Evolutionary conservation across 768 basidiomycete genomes (phyloP).

Genomic region (Rhodotorula graminis): DNA sequence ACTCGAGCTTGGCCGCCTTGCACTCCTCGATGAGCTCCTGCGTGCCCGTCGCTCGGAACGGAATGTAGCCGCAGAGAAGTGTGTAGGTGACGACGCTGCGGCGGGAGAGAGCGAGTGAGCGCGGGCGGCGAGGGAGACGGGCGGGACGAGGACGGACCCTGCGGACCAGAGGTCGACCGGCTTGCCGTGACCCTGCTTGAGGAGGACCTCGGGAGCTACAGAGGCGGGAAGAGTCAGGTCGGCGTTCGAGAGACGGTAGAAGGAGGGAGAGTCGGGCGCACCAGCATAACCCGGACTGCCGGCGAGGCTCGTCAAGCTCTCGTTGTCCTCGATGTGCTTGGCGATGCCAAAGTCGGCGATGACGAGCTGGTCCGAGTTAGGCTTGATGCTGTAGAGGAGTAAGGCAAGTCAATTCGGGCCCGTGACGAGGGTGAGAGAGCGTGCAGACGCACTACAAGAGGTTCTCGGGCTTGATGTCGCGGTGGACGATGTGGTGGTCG

Average conservation of each 20-base stretch:
- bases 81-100: slow-evolving; percentile 87
- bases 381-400: background rate
- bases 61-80: slow-evolving; percentile 77
- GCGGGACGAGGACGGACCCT: slow-evolving; percentile 56
- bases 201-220: slow-evolving; percentile 68
- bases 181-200: slow-evolving; percentile 63
- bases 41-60: slow-evolving; percentile 79
- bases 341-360: slow-evolving; percentile 94
- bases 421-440: background rate
- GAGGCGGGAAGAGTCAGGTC: slow-evolving; percentile 57
- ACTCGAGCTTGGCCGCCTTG: slow-evolving; percentile 75
- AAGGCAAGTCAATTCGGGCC: too few species aligned
- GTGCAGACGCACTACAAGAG: slow-evolving; percentile 55
- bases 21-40: slow-evolving; percentile 75
- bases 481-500: slow-evolving; percentile 85
- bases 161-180: slow-evolving; percentile 91
- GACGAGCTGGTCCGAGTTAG: slow-evolving; percentile 74
- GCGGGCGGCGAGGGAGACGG: background rate
- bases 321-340: slow-evolving; percentile 45
- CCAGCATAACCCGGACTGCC: slow-evolving; percentile 43
- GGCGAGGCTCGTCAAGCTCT: slow-evolving; percentile 44
- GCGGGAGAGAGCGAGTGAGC: background rate
- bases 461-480: slow-evolving; percentile 98
- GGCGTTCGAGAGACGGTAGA: fast-evolving
- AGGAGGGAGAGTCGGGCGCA: background rate